Percentiles rank a stretch among this genome's conserved stretches.
Conservation (phyloP, 176 grass and related monocot genomes). For the Dactylis glomerata region DNA sequence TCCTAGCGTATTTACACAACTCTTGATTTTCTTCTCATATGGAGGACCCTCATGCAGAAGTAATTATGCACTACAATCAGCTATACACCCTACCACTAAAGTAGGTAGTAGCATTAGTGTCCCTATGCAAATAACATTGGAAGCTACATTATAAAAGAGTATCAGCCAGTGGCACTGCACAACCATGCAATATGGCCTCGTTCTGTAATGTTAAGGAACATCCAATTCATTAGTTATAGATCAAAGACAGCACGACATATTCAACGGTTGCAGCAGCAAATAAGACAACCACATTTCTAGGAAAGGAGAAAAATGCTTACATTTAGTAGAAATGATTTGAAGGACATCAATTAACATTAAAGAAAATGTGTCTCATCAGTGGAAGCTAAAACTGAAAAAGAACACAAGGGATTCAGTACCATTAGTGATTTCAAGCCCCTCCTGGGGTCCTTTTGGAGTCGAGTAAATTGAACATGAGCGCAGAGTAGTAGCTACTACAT, state of each 20-base stretch:
- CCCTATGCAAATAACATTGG: neutral
- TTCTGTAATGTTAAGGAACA: neutral
- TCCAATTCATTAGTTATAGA: neutral
- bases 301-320: no score
- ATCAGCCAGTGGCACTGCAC: neutral
- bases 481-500: no score
- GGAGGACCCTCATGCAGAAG: slow-evolving; percentile 51
- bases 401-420: no score
- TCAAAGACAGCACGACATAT: neutral
- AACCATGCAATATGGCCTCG: neutral
- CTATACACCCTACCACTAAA: neutral
- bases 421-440: no score
- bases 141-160: slow-evolving; percentile 9
- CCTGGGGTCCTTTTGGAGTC: no score
- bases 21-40: slow-evolving; percentile 90
- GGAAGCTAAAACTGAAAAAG: no score
- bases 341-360: no score
- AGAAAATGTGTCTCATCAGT: no score
- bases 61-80: neutral
- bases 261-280: neutral
- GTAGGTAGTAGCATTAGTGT: neutral
- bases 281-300: neutral
- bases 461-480: no score
- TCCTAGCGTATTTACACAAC: slow-evolving; percentile 86
- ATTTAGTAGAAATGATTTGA: no score